phyloP scores from a whole-genome alignment of 2,329 filamentous ascomycete species.

The Penicillium sp. region DNA sequence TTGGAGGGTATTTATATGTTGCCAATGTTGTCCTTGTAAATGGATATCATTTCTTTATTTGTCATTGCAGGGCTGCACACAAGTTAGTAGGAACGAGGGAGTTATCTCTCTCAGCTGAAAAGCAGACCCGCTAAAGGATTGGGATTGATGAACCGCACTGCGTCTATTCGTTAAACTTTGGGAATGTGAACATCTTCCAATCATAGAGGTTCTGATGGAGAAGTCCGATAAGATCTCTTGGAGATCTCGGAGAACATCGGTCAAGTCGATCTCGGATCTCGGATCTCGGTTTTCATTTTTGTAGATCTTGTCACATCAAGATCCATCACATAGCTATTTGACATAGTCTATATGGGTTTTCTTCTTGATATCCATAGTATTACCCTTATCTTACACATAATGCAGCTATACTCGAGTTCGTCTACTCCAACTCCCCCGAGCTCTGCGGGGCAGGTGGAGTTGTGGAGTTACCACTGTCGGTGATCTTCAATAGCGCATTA shows the following conservation, averaged over 20 bases:
- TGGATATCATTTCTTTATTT: background rate
- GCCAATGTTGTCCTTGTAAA: background rate
- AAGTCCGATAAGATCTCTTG: background rate
- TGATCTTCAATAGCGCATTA: background rate
- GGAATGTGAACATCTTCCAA: background rate
- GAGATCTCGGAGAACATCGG: slow-evolving; percentile 8
- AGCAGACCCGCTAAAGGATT: background rate
- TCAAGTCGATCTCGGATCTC: background rate
- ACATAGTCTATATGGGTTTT: background rate
- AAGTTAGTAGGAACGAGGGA: background rate
- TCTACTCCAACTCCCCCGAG: too few relatives aligned
- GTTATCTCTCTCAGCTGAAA: background rate
- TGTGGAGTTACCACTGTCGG: background rate
- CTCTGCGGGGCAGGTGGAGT: background rate
- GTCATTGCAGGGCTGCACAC: background rate
- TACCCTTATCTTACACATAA: background rate
- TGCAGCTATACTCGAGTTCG: background rate
- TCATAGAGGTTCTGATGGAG: background rate
- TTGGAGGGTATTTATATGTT: background rate
- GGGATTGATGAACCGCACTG: background rate
- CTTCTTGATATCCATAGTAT: background rate
- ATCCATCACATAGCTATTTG: background rate
- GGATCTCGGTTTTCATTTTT: background rate
- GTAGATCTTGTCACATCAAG: background rate
- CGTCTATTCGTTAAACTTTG: background rate